Evolutionary conservation across 2,329 filamentous ascomycete species (phyloP), one percentile per base, ranked within the genome.

Genomic region (Fusarium austroafricanum): DNA sequence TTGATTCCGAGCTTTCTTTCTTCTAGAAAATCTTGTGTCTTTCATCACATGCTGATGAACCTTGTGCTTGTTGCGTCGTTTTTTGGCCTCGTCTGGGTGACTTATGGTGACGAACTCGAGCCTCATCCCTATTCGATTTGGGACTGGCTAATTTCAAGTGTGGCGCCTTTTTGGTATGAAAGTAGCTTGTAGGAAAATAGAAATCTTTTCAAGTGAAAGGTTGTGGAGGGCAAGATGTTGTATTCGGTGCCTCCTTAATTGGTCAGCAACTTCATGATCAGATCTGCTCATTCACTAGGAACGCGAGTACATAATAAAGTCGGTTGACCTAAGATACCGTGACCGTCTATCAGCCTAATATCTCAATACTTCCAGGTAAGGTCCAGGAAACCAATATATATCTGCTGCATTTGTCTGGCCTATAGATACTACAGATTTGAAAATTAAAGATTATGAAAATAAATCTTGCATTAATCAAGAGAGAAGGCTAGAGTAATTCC

Each of bases 11-110:
- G 15, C 18, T 9, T 21, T 37, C 18, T 54, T 56, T 26, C 54
- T 42, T 23, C 54, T 53, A n/a, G 29, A 53, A 9, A 53, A 15
- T 3, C 47, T 46, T 42, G 54, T 43, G 12, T 42, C 37, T 29
- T 23, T 56, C 46, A 56, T 56, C 21, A 56, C 54, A 56, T 56
- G 54, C 18, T 56, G 37, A 14, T 51, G 54, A 11, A 56, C 29
- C 23, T 54, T 53, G 21, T 29, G 46, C n/a, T 53, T 53, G 21
- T 54, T 56, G 21, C 31, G n/a, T 20, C 11, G 21, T 10, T 21
- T 42, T 23, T 53, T 56, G 4, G 53, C 20, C 21, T 56, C 54
- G n/a, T 56, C 37, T 28, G 54, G 54, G 46, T 56, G 46, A 18
- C 29, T 42, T 23, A 56, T 29, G 9, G 28, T 53, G 37, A 56